Conservation (phyloP, 305 asterid species). For the Solanum hybrid region DNA sequence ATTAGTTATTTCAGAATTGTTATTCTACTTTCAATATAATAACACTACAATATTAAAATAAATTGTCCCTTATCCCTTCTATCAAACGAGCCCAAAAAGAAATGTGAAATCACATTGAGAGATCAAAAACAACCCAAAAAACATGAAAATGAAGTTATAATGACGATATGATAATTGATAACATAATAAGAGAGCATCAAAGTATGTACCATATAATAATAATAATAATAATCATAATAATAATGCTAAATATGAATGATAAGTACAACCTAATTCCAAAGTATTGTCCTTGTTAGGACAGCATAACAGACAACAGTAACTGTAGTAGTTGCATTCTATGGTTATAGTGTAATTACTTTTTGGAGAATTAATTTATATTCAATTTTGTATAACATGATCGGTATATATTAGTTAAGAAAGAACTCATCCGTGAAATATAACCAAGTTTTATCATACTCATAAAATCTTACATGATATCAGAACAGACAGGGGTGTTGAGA, state of each 20-base stretch:
- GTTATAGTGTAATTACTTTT: background rate
- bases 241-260: background rate
- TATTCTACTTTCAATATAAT: background rate
- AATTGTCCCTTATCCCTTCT: background rate
- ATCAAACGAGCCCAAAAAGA: background rate
- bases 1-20: too few relatives aligned
- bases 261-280: background rate
- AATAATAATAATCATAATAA: background rate
- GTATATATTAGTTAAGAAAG: background rate
- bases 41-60: background rate
- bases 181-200: background rate
- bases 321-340: too few relatives aligned
- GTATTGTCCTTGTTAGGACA: background rate
- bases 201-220: background rate
- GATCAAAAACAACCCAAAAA: background rate
- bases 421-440: background rate
- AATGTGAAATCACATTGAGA: background rate
- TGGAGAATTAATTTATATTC: background rate
- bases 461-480: too few relatives aligned
- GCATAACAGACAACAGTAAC: background rate
- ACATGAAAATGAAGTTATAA: background rate
- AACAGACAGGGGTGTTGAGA: fast-evolving
- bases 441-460: background rate
- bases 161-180: background rate
- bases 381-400: too few relatives aligned